phyloP scores from a whole-genome alignment of 345 rosid species.

The sweet orange (Citrus sinensis) region DNA sequence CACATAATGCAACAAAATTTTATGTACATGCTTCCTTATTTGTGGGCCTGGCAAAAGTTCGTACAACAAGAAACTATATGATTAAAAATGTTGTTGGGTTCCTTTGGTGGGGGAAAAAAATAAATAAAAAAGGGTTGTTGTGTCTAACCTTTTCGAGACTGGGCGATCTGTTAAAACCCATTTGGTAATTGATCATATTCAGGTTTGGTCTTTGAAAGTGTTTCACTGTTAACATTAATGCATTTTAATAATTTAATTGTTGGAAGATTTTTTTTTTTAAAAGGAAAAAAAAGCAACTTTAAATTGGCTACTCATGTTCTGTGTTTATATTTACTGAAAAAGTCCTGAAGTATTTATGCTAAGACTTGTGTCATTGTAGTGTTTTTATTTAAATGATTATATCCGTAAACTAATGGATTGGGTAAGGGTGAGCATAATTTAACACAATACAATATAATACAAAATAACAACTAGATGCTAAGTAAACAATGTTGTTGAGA shows the following conservation, averaged over 20 bases:
- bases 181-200: no score
- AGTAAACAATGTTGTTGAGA: no score
- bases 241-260: background rate
- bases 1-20: background rate
- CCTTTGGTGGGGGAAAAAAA: no score
- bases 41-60: background rate
- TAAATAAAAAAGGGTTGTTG: background rate
- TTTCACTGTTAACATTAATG: background rate
- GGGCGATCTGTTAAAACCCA: background rate
- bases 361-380: background rate
- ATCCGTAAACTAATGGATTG: no score
- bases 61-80: background rate
- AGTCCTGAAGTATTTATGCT: background rate
- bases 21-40: background rate
- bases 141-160: background rate
- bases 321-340: background rate
- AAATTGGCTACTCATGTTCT: background rate
- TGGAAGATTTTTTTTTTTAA: no score
- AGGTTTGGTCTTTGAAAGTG: background rate
- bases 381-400: no score
- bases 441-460: no score
- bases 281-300: no score
- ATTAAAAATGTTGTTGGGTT: background rate
- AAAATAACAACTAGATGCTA: no score
- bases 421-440: no score